A percentile compares a stretch with the other conserved stretches of the same genome.
Evolutionary conservation across 768 basidiomycete species (phyloP).

Genomic region (Hydnum rufescens): DNA sequence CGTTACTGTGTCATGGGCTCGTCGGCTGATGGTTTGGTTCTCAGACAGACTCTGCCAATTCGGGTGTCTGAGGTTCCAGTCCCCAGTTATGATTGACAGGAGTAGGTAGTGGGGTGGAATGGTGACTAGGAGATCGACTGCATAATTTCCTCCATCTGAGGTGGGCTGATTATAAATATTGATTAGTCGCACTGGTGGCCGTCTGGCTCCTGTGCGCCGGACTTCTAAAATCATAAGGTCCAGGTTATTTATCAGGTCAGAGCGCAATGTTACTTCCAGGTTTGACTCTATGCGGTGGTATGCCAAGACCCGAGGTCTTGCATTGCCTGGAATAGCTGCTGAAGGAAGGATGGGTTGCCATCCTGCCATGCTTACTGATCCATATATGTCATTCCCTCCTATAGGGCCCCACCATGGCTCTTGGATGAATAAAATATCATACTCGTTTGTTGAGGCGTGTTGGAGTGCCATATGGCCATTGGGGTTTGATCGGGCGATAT

Average conservation of each 20-base stretch:
- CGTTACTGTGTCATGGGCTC: neutral
- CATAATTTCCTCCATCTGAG: neutral
- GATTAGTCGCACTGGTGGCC: neutral
- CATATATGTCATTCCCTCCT: neutral
- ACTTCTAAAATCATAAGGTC: slow-evolving; percentile 4
- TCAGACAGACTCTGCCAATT: neutral
- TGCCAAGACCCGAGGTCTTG: slow-evolving; percentile 5
- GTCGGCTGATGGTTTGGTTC: neutral
- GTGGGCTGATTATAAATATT: slow-evolving; percentile 5
- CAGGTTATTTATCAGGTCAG: slow-evolving; percentile 4
- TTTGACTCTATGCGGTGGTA: slow-evolving; percentile 1
- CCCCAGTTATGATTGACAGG: slow-evolving; percentile 4
- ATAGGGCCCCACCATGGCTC: slow-evolving; percentile 1
- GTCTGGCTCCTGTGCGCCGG: too few relatives aligned
- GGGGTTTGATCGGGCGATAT: neutral
- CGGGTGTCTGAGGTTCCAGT: slow-evolving; percentile 8
- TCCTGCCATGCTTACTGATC: neutral
- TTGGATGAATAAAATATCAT: slow-evolving; percentile 3
- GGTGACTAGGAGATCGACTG: neutral
- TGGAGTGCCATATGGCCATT: neutral
- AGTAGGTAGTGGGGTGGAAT: neutral
- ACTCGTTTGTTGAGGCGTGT: neutral
- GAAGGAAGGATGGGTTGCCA: slow-evolving; percentile 6
- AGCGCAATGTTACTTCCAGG: neutral
- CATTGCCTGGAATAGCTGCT: neutral